A percentile compares a stretch with the other conserved stretches of the same genome.
These are phyloP conservation scores for Plantago coronopus DNA, from an alignment of 305 asterid species.

Conservation along the genomic window DNA sequence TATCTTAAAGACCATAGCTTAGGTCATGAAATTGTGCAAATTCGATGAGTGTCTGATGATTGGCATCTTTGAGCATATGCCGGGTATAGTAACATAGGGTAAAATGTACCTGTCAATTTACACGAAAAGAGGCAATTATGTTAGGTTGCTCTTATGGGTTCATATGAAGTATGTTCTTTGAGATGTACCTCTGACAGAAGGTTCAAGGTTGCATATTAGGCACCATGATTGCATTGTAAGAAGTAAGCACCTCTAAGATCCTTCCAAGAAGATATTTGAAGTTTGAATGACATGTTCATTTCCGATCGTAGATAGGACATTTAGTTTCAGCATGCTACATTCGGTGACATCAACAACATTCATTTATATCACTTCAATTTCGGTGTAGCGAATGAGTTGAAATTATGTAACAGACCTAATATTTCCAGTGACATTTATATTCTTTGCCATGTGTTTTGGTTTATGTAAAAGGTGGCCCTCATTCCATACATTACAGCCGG, in stretches of 20 bases:
- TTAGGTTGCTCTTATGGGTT: too few species aligned
- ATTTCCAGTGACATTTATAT: neutral
- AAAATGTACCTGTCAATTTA: too few species aligned
- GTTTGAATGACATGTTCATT: neutral
- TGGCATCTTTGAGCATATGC: too few species aligned
- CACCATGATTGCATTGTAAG: neutral
- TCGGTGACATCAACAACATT: neutral
- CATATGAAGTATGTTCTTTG: too few species aligned
- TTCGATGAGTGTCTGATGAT: too few species aligned
- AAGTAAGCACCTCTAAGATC: neutral
- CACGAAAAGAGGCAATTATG: too few species aligned
- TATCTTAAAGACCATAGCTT: too few species aligned
- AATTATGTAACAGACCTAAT: too few species aligned
- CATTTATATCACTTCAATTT: neutral
- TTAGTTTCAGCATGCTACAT: neutral
- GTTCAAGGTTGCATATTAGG: neutral
- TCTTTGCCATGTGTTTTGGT: conserved; percentile 19
- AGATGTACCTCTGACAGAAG: too few species aligned
- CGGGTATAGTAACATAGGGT: too few species aligned
- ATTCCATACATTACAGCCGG: conserved; percentile 94
- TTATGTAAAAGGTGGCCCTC: conserved; percentile 83
- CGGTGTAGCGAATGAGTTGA: neutral
- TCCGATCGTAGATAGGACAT: neutral
- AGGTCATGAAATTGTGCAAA: too few species aligned
- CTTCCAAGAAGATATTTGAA: neutral